Evolutionary conservation across 2,329 filamentous ascomycete genomes (phyloP).

Genomic region (Periconia macrospinosa): DNA sequence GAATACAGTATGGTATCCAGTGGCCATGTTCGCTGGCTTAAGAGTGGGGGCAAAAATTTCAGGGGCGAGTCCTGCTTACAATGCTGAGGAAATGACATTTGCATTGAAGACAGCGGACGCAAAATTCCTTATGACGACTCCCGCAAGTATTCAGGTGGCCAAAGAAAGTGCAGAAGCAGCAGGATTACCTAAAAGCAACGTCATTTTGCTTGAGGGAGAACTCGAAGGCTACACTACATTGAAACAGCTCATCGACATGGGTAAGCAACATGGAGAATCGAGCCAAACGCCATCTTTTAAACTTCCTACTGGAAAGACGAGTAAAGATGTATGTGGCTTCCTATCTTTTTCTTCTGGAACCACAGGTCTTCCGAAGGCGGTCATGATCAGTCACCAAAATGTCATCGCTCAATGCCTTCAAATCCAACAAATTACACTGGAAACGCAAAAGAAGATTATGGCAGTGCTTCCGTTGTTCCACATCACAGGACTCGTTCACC

Average conservation of each 20-base stretch:
- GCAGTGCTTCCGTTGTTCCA: constrained; percentile 39
- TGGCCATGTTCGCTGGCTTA: constrained; percentile 62
- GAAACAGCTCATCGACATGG: constrained; percentile 49
- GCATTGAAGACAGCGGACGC: constrained; percentile 61
- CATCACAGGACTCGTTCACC: constrained; percentile 41
- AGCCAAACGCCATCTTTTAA: constrained; percentile 54
- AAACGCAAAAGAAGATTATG: constrained; percentile 45
- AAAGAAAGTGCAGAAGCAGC: constrained; percentile 56
- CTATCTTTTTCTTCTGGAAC: constrained; percentile 41
- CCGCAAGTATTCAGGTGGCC: constrained; percentile 58
- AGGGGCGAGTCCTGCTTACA: constrained; percentile 67
- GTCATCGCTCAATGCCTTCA: constrained; percentile 62
- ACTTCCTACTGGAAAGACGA: constrained; percentile 56
- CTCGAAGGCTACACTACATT: constrained; percentile 54
- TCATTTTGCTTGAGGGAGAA: constrained; percentile 61
- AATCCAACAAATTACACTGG: constrained; percentile 46
- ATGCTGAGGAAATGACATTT: constrained; percentile 68
- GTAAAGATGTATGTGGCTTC: constrained; percentile 59
- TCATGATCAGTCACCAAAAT: constrained; percentile 41
- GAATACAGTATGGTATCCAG: constrained; percentile 69
- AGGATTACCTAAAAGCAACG: constrained; percentile 54
- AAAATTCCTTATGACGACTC: constrained; percentile 61
- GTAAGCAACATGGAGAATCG: constrained; percentile 44
- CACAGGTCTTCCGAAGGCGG: constrained; percentile 42
- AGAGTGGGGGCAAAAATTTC: constrained; percentile 60